Conservation (phyloP, 345 rosid genomes). For the Raphanus sativus region DNA sequence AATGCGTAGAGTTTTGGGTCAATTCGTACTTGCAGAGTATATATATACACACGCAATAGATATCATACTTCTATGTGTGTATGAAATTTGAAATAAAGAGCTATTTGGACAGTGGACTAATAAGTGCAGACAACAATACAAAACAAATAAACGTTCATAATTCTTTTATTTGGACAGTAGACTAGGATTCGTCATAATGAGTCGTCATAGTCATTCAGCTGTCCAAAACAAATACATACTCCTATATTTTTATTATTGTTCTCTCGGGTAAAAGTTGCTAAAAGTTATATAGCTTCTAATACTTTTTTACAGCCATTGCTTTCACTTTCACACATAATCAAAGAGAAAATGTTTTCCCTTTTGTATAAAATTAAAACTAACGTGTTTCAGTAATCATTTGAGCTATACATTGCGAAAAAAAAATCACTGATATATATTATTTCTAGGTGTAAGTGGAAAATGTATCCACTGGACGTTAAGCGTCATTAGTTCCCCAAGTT, state of each 20-base stretch:
- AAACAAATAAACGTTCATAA: conserved; percentile 36
- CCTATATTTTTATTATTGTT: not conserved
- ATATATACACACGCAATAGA: not conserved
- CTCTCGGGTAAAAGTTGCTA: conserved; percentile 4
- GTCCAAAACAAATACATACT: conserved; percentile 16
- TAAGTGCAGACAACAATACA: conserved; percentile 34
- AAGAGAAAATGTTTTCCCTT: not conserved
- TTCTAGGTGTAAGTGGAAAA: not conserved
- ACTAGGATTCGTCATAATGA: conserved; percentile 35
- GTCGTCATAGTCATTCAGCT: conserved; percentile 41
- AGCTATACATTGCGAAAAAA: not conserved
- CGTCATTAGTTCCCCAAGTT: conserved; percentile 2
- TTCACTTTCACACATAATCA: conserved; percentile 17
- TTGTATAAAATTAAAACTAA: not conserved
- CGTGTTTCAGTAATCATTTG: not conserved
- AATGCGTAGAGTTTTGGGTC: not conserved
- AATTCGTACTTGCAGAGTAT: not conserved
- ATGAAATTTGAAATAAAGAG: conserved; percentile 24
- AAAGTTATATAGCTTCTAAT: conserved; percentile 22
- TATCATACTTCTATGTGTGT: not conserved
- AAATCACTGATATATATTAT: not conserved
- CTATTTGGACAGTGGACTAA: conserved; percentile 32
- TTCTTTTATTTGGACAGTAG: conserved; percentile 29
- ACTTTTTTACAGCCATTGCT: conserved; percentile 22
- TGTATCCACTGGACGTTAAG: not conserved